Base-by-base conservation (phyloP, 192 early-diverging fungal species). In the Radiomyces spectabilis region DNA sequence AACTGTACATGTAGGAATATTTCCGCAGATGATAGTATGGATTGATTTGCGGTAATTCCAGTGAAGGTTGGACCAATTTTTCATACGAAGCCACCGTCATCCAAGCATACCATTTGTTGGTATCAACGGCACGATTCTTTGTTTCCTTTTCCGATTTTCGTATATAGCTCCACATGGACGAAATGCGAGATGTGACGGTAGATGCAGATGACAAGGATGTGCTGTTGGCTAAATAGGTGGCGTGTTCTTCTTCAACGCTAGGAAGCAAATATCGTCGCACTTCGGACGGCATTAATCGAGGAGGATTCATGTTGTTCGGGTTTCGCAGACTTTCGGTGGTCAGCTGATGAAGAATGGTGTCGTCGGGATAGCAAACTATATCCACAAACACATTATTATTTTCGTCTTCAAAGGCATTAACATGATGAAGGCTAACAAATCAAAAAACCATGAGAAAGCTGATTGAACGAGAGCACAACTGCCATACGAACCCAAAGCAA, bases 321-420 rank as follows among this genome's bases (percentile, higher is more conserved):
- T 71, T 48, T 33, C 84, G 76, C 31, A 89, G 62, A 8, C 68
- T 40, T 21, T 74, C 71, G 33, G 82, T 67, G 13, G 65, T 70
- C 38, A 89, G 59, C 19, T 79, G 78, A n/a, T 81, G 71, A 30
- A 78, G 57, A 13, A 89, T 69, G 0, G 68, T 66, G 31, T 80
- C 79, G 53, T 87, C 78, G 1, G 66, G 49, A 40, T 89, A 89
- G 26, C 79, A 66, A 3, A 76, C 69, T 55, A 85, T 69, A 51
- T 89, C 87, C 12, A 66, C 31, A n/a, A 38, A 13, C n/a, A 59
- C 29, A 55, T 79, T 80, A 54, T 83, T 78, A 0, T 74, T 69
- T 0, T 70, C 75, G 51, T 80, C 65, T 44, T 89, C 87, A 57
- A 80, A 81, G 0, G 87, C 87, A 49, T 87, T 87, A 53, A 85